Conservation (phyloP, 176 grass and related monocot species). For the Aegilops umbellulata region DNA sequence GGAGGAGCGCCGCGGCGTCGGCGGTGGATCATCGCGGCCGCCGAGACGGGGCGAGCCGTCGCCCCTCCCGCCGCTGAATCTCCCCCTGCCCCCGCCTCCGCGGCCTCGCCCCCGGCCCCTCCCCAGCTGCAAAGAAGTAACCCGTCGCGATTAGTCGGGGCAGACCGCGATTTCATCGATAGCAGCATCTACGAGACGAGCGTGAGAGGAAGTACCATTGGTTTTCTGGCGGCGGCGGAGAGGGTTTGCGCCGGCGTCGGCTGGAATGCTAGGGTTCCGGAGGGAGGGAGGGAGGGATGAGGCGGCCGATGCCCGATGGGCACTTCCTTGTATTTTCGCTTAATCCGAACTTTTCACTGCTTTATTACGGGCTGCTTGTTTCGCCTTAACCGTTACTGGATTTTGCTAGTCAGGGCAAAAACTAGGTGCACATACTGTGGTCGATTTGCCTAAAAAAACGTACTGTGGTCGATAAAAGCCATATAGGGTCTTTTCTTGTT, state of each 20-base stretch:
- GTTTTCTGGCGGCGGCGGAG: background rate
- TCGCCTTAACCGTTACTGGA: too few relatives aligned
- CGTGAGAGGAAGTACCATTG: constrained; percentile 27
- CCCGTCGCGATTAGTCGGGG: constrained; percentile 8
- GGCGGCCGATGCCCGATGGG: background rate
- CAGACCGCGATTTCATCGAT: background rate
- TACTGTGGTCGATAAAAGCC: too few relatives aligned
- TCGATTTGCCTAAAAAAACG: too few relatives aligned
- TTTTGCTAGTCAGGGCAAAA: too few relatives aligned
- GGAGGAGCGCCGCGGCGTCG: constrained; percentile 24
- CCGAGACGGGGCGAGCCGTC: constrained; percentile 1
- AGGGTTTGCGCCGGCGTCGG: constrained; percentile 21
- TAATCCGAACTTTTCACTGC: background rate
- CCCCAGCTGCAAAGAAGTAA: constrained; percentile 45
- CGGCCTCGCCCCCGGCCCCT: constrained; percentile 34
- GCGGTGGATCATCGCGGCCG: constrained; percentile 20
- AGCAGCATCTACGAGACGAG: background rate
- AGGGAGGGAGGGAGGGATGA: constrained; percentile 1
- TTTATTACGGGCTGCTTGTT: background rate
- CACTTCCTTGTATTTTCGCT: background rate
- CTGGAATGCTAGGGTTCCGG: constrained; percentile 31
- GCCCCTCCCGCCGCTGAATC: constrained; percentile 30
- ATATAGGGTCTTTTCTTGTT: too few relatives aligned
- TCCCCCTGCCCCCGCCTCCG: constrained; percentile 17
- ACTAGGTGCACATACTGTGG: too few relatives aligned